These are phyloP conservation scores for Baorangia bicolor DNA, from an alignment of 768 basidiomycete genomes.

Conservation along the genomic window DNA sequence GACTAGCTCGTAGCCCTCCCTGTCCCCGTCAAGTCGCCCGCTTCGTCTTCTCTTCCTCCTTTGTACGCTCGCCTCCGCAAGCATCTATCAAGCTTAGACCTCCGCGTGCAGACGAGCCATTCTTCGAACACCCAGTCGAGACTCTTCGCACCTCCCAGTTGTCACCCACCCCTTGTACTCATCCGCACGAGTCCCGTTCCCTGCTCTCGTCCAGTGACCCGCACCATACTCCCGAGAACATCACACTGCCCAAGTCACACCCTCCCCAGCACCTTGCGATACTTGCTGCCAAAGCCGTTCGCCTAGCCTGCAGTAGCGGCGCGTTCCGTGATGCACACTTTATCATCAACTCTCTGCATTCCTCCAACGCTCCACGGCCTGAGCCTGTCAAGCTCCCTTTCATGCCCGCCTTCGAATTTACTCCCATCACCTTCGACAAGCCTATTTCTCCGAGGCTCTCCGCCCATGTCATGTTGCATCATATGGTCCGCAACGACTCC, in stretches of 20 bases:
- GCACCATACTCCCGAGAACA: background rate
- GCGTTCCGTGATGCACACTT: constrained; percentile 51
- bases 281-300: constrained; percentile 53
- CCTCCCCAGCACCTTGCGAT: constrained; percentile 16
- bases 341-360: constrained; percentile 57
- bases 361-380: constrained; percentile 30
- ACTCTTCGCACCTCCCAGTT: background rate
- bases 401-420: constrained; percentile 34
- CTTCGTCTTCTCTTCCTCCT: constrained; percentile 8
- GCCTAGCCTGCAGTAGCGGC: constrained; percentile 41
- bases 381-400: constrained; percentile 20
- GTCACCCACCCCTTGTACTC: background rate
- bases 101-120: background rate
- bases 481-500: constrained; percentile 53
- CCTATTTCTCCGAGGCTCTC: constrained; percentile 58
- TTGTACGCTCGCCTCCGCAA: background rate
- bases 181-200: background rate
- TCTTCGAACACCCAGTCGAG: background rate
- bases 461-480: constrained; percentile 64
- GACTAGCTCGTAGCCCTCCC: constrained; percentile 47
- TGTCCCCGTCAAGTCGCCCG: background rate
- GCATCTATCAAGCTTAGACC: constrained; percentile 1
- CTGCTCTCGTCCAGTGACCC: background rate
- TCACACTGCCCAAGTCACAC: background rate
- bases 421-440: constrained; percentile 47